These are phyloP conservation scores for Mycosarcoma maydis DNA, from an alignment of 1,284 basidiomycete species.

Conservation along the genomic window DNA sequence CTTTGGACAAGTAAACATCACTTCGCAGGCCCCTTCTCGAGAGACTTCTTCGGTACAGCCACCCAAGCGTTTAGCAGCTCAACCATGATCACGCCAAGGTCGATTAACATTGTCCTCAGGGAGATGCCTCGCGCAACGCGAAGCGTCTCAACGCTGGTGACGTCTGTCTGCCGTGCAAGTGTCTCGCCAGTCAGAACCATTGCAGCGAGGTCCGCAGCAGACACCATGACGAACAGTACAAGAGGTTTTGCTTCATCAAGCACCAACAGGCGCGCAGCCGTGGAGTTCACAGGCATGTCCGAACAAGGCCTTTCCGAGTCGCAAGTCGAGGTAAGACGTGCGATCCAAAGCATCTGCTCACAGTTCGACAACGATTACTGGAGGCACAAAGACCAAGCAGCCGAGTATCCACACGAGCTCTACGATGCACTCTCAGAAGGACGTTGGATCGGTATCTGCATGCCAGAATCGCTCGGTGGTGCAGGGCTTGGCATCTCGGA, in stretches of 20 bases:
- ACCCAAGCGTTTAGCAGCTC: too few species aligned
- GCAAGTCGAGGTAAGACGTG: conserved; percentile 46
- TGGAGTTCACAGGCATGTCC: conserved; percentile 38
- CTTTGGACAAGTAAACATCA: neutral
- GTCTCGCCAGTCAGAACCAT: neutral
- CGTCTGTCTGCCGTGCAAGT: neutral
- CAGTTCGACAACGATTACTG: conserved; percentile 52
- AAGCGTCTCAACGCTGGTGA: neutral
- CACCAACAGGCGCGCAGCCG: neutral
- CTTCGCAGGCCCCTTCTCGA: neutral
- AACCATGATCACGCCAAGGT: conserved; percentile 5
- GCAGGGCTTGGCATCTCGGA: conserved; percentile 67
- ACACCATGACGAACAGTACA: too few species aligned
- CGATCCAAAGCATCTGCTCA: conserved; percentile 33
- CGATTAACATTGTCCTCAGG: neutral
- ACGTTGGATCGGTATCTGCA: conserved; percentile 50
- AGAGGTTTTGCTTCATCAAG: conserved; percentile 5
- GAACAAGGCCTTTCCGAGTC: conserved; percentile 49
- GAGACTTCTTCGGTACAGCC: too few species aligned
- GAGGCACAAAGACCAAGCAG: conserved; percentile 38
- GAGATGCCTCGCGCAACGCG: neutral
- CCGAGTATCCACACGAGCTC: conserved; percentile 52
- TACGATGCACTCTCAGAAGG: conserved; percentile 42
- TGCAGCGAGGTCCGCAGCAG: neutral
- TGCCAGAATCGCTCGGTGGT: conserved; percentile 61